A percentile compares a stretch with the other conserved stretches of the same genome.
Conservation (phyloP, 73 alveolate species). For the Effrenium voratum region DNA sequence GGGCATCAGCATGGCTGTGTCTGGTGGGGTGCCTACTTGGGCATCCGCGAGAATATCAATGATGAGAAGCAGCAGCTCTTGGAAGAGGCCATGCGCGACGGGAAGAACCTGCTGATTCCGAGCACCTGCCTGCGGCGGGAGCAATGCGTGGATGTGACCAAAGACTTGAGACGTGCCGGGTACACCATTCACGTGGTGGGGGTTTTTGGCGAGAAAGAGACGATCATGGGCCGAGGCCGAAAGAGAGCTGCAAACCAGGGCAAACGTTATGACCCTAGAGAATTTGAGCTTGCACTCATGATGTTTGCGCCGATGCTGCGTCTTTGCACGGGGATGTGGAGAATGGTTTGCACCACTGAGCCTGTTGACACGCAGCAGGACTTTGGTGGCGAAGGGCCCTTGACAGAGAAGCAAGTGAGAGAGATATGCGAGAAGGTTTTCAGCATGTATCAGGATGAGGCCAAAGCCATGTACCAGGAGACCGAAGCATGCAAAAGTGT, state of each 20-base stretch:
- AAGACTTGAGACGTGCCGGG: constrained; percentile 39
- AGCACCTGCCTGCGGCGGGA: constrained; percentile 78
- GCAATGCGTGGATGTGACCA: constrained; percentile 74
- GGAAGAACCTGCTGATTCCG: constrained; percentile 69
- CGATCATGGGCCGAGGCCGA: constrained; percentile 50
- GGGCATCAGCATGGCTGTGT: constrained; percentile 90
- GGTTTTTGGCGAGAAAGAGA: constrained; percentile 52
- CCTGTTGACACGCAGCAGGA: background rate
- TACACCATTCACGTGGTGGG: constrained; percentile 54
- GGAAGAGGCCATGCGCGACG: constrained; percentile 35
- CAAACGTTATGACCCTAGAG: constrained; percentile 78
- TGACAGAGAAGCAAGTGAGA: constrained; percentile 28
- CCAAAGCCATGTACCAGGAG: no score
- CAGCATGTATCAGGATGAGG: constrained; percentile 50
- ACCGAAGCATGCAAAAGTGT: no score
- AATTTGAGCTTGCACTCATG: constrained; percentile 72
- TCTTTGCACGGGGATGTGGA: constrained; percentile 78
- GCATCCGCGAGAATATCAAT: constrained; percentile 89
- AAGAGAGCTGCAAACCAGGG: constrained; percentile 62
- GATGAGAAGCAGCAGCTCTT: constrained; percentile 88
- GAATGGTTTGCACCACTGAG: constrained; percentile 73
- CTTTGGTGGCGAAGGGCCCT: constrained; percentile 43
- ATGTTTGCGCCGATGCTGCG: constrained; percentile 94
- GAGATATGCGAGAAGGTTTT: constrained; percentile 41
- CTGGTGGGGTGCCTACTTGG: constrained; percentile 92